Conservation (phyloP, 108 stramenopile genomes). For the Skeletonema menzelii region DNA sequence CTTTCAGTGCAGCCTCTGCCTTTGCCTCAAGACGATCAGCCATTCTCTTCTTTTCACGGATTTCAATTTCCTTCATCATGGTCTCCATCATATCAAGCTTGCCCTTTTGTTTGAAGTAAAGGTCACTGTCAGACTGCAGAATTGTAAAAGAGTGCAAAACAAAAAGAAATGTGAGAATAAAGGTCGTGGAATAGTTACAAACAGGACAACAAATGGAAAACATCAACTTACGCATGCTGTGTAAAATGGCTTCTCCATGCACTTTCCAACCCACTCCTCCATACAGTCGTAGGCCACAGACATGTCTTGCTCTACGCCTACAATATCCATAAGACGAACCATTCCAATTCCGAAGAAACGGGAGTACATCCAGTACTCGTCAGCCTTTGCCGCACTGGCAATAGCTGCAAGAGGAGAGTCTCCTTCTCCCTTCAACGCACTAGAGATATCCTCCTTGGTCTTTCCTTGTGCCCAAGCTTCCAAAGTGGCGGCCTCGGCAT, state of each 20-base stretch:
- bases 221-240: constrained; percentile 87
- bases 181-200: neutral
- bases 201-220: neutral
- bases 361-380: constrained; percentile 93
- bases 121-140: constrained; percentile 78
- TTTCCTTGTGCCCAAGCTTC: constrained; percentile 86
- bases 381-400: constrained; percentile 69
- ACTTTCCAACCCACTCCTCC: constrained; percentile 84
- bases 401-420: constrained; percentile 64
- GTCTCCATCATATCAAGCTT: constrained; percentile 96
- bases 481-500: constrained; percentile 74
- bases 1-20: constrained; percentile 80
- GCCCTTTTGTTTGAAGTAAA: constrained; percentile 81
- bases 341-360: constrained; percentile 88
- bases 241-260: constrained; percentile 72
- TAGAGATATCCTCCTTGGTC: constrained; percentile 82
- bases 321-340: constrained; percentile 78
- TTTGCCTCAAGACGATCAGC: constrained; percentile 94
- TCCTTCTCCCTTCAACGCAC: constrained; percentile 83
- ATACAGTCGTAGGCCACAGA: constrained; percentile 89
- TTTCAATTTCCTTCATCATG: constrained; percentile 98
- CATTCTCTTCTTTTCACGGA: constrained; percentile 97
- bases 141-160: constrained; percentile 4
- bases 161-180: constrained; percentile 8
- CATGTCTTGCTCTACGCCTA: constrained; percentile 86